Evolutionary conservation across 345 rosid genomes (phyloP).

Genomic region (Linum trigynum): DNA sequence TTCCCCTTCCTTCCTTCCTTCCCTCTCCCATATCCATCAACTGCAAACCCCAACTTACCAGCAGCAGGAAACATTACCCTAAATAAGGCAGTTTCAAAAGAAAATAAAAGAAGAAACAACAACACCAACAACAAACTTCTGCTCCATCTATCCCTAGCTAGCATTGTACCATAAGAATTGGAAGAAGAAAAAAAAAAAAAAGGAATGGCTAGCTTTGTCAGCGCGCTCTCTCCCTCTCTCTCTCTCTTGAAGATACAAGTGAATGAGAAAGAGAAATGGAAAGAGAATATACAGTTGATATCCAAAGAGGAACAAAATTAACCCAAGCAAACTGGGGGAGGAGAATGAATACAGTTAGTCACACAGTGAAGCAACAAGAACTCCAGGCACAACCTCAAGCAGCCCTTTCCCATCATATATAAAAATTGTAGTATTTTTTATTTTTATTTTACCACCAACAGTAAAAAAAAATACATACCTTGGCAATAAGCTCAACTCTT

Average conservation of each 20-base stretch:
- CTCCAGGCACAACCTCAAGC: constrained; percentile 16
- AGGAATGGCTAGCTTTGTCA: background rate
- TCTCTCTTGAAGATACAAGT: background rate
- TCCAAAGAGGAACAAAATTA: constrained; percentile 7
- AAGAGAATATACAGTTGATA: background rate
- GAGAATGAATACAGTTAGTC: background rate
- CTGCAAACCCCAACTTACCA: background rate
- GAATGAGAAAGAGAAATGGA: too few species aligned
- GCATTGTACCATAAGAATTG: background rate
- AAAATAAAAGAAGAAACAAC: background rate
- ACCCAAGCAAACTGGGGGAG: constrained; percentile 27
- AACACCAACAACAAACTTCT: background rate
- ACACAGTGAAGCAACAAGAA: too few species aligned
- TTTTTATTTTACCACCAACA: too few species aligned
- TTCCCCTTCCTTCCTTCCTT: background rate
- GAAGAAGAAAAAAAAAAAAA: background rate
- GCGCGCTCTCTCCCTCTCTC: background rate
- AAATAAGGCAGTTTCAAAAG: background rate
- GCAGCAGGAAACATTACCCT: background rate
- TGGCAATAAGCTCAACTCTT: too few species aligned
- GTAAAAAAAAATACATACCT: too few species aligned
- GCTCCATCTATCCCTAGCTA: background rate
- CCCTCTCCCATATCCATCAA: background rate
- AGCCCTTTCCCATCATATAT: too few species aligned
- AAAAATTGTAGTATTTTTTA: too few species aligned